Evolutionary conservation across 345 rosid species (phyloP).

Genomic region (Capsella bursapastoris): DNA sequence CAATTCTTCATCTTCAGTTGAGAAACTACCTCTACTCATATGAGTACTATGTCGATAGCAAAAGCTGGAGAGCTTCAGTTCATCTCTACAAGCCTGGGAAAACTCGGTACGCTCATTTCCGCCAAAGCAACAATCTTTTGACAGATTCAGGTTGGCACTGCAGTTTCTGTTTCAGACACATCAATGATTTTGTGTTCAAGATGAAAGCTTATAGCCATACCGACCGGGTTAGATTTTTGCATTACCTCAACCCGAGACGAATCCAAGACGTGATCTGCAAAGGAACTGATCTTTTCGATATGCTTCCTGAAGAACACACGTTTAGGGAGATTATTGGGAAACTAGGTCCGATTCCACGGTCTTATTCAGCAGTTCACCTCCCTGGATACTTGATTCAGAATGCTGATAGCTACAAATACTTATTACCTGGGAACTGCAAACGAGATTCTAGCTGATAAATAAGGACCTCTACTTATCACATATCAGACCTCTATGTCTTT

Average conservation of each 20-base stretch:
- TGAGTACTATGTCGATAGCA: constrained; percentile 67
- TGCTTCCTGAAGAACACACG: constrained; percentile 92
- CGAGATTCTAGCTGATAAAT: constrained; percentile 63
- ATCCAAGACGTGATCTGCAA: constrained; percentile 83
- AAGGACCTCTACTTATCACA: background rate
- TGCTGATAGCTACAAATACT: constrained; percentile 65
- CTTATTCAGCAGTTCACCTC: constrained; percentile 82
- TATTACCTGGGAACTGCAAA: constrained; percentile 84
- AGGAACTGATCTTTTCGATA: constrained; percentile 80
- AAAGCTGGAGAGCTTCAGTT: constrained; percentile 94
- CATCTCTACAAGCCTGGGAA: constrained; percentile 68
- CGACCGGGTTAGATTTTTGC: constrained; percentile 83
- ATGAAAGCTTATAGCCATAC: constrained; percentile 96
- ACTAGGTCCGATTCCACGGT: constrained; percentile 79
- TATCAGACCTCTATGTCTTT: background rate
- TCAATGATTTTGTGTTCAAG: constrained; percentile 78
- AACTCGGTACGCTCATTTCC: constrained; percentile 80
- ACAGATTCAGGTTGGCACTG: constrained; percentile 95
- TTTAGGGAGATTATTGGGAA: constrained; percentile 88
- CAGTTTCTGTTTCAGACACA: constrained; percentile 88
- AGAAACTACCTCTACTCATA: constrained; percentile 84
- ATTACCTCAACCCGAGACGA: constrained; percentile 73
- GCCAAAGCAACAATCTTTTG: constrained; percentile 69
- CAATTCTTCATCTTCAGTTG: constrained; percentile 82
- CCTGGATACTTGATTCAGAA: constrained; percentile 69